Evolutionary conservation across 179 eudicot species (phyloP).

Genomic region (Silene noctiflora): DNA sequence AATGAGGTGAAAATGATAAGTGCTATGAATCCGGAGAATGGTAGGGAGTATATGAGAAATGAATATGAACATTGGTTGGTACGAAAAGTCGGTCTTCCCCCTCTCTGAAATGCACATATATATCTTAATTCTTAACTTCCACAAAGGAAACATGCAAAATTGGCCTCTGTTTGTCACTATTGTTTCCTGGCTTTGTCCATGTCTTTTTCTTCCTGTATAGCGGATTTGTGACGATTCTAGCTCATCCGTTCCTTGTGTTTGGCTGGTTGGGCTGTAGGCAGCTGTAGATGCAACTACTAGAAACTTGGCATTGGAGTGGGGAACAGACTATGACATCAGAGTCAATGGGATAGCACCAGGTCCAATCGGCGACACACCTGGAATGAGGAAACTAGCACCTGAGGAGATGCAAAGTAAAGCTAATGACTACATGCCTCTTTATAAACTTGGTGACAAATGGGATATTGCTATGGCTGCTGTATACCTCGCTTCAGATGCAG

Average conservation of each 20-base stretch:
- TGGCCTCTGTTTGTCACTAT: not conserved
- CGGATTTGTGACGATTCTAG: not conserved
- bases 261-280: slow-evolving; percentile 46
- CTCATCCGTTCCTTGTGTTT: not conserved
- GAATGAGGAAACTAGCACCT: slow-evolving; percentile 87
- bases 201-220: not conserved
- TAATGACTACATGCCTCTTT: slow-evolving; percentile 68
- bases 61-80: not conserved
- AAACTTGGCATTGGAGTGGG: slow-evolving; percentile 97
- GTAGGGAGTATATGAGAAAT: not conserved
- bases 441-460: slow-evolving; percentile 88
- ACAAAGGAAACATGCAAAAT: not conserved
- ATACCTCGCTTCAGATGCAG: slow-evolving; percentile 90
- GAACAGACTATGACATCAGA: slow-evolving; percentile 88
- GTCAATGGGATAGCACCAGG: slow-evolving; percentile 99
- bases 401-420: slow-evolving; percentile 51
- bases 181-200: not conserved
- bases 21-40: too few species aligned
- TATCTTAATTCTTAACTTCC: not conserved
- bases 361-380: slow-evolving; percentile 86
- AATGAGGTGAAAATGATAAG: too few species aligned
- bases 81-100: not conserved
- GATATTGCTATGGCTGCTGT: slow-evolving; percentile 97
- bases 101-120: not conserved
- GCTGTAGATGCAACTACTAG: slow-evolving; percentile 94